Evolutionary conservation across 768 basidiomycete species (phyloP).

Genomic region (Tubosaeta brunneosetosa): DNA sequence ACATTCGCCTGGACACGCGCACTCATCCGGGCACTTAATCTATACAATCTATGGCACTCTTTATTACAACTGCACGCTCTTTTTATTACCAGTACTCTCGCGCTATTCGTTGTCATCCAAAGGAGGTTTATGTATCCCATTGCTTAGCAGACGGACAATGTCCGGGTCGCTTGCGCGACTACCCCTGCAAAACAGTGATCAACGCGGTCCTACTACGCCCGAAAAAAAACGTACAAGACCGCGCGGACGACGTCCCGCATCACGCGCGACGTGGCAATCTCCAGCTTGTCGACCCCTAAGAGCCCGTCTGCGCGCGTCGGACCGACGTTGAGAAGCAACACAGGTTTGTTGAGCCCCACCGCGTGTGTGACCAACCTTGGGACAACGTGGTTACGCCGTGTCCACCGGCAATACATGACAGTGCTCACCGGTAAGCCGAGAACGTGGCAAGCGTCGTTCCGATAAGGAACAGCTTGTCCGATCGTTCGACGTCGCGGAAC

Average conservation of each 20-base stretch:
- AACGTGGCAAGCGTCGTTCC: constrained; percentile 94
- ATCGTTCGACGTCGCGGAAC: constrained; percentile 50
- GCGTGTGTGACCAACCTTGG: constrained; percentile 78
- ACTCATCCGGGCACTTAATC: constrained; percentile 18
- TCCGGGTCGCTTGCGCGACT: constrained; percentile 40
- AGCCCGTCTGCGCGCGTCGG: constrained; percentile 80
- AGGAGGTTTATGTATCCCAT: constrained; percentile 54
- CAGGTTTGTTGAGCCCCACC: constrained; percentile 66
- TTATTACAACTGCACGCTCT: constrained; percentile 16
- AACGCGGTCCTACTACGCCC: neutral
- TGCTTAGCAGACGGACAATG: constrained; percentile 48
- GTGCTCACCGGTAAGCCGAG: constrained; percentile 73
- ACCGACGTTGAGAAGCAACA: constrained; percentile 81
- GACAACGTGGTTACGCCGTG: constrained; percentile 1
- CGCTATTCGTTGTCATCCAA: constrained; percentile 30
- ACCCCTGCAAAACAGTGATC: constrained; percentile 38
- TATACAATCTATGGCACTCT: constrained; percentile 24
- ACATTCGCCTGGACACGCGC: constrained; percentile 22
- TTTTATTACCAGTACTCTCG: constrained; percentile 4
- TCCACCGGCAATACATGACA: neutral
- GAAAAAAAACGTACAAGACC: constrained; percentile 51
- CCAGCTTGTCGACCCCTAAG: constrained; percentile 70
- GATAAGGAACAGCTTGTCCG: constrained; percentile 70
- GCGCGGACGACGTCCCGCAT: constrained; percentile 59
- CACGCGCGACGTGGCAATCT: constrained; percentile 68